Conservation (phyloP, 495 filamentous ascomycete species). For the Hyaloscypha bicolor region DNA sequence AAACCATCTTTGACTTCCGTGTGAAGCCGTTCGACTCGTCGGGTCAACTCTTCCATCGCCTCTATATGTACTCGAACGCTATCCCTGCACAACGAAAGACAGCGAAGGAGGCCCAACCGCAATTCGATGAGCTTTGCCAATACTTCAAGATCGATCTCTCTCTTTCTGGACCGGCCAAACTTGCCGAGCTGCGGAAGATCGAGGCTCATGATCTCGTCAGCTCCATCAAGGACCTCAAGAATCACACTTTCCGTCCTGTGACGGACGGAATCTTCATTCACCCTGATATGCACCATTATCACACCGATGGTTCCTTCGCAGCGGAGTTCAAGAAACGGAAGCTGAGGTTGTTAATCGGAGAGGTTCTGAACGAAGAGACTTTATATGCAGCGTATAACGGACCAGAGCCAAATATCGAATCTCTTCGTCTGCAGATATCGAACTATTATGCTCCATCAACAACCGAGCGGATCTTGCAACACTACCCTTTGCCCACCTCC, state of each 20-base stretch:
- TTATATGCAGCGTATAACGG: slow-evolving; percentile 9
- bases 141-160: neutral
- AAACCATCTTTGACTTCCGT: neutral
- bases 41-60: neutral
- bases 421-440: neutral
- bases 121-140: slow-evolving; percentile 13
- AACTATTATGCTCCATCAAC: slow-evolving; percentile 14
- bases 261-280: slow-evolving; percentile 9
- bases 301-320: slow-evolving; percentile 8
- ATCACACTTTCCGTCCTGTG: slow-evolving; percentile 11
- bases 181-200: slow-evolving; percentile 6
- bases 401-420: slow-evolving; percentile 12
- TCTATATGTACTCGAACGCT: slow-evolving; percentile 13
- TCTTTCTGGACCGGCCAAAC: neutral
- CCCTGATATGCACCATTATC: slow-evolving; percentile 1
- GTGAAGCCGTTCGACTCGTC: neutral
- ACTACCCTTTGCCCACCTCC: neutral
- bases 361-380: slow-evolving; percentile 12
- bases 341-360: slow-evolving; percentile 6
- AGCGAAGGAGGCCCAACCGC: neutral
- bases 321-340: slow-evolving; percentile 11
- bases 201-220: neutral
- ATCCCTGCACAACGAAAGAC: slow-evolving; percentile 13
- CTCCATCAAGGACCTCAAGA: slow-evolving; percentile 5
- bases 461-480: slow-evolving; percentile 5